A percentile compares a stretch with the other conserved stretches of the same genome.
Evolutionary conservation across 2,329 filamentous ascomycete genomes (phyloP).

Genomic region (Lachnellula hyalina): DNA sequence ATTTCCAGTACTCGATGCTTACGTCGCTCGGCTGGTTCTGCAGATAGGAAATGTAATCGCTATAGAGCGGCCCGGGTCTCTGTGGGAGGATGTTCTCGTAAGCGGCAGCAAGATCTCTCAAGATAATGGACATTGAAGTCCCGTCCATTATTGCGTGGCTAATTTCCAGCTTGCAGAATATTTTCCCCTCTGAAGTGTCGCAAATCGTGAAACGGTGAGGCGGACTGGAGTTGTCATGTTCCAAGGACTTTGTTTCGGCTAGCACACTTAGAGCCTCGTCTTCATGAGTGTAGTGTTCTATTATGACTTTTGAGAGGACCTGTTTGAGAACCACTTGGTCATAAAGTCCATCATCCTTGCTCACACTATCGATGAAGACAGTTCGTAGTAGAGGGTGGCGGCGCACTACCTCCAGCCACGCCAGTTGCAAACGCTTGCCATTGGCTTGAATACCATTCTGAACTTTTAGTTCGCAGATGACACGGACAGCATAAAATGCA

Average conservation of each 20-base stretch:
- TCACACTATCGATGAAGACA: slow-evolving; percentile 16
- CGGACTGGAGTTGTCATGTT: slow-evolving; percentile 24
- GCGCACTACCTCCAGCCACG: slow-evolving; percentile 9
- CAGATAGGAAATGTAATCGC: slow-evolving; percentile 33
- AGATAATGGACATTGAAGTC: slow-evolving; percentile 39
- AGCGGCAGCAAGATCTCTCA: slow-evolving; percentile 39
- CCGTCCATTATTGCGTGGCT: slow-evolving; percentile 14
- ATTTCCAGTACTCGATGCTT: slow-evolving; percentile 22
- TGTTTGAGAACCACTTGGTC: slow-evolving; percentile 15
- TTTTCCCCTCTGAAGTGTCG: slow-evolving; percentile 28
- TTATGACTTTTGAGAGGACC: not conserved
- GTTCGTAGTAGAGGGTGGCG: slow-evolving; percentile 12
- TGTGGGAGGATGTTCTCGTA: slow-evolving; percentile 18
- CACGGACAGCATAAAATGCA: not conserved
- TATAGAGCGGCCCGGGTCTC: slow-evolving; percentile 30
- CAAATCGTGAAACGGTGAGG: slow-evolving; percentile 43
- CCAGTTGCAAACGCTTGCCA: not conserved
- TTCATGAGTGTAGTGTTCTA: not conserved
- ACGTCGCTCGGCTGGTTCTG: slow-evolving; percentile 18
- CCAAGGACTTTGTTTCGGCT: not conserved
- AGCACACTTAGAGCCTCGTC: not conserved
- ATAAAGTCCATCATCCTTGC: slow-evolving; percentile 1
- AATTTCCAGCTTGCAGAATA: slow-evolving; percentile 10
- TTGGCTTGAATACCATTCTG: not conserved
- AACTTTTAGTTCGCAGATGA: not conserved